These are phyloP conservation scores for Aspergillus sp. DNA, from an alignment of 2,329 filamentous ascomycete species.

Conservation along the genomic window DNA sequence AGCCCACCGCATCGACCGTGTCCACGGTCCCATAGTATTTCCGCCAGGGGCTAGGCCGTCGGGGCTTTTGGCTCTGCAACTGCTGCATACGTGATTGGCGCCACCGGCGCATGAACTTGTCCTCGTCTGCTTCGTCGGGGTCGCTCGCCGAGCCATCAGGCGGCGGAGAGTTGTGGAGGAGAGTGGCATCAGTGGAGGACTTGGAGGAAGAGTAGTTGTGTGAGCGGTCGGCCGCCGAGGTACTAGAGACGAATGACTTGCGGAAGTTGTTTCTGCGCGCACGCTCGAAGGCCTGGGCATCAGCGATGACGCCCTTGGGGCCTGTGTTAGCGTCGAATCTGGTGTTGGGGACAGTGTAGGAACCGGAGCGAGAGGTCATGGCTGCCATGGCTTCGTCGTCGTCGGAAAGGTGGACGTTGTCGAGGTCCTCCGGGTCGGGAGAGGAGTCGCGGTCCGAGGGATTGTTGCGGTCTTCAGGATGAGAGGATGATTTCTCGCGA, in stretches of 20 bases:
- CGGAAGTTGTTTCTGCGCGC: constrained; percentile 50
- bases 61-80: constrained; percentile 66
- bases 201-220: constrained; percentile 20
- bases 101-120: constrained; percentile 81
- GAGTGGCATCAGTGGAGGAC: constrained; percentile 22
- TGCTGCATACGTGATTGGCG: constrained; percentile 76
- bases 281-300: constrained; percentile 51
- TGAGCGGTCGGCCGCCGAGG: constrained; percentile 33
- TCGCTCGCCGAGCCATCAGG: constrained; percentile 43
- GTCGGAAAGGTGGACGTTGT: constrained; percentile 35
- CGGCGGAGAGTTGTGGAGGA: constrained; percentile 25
- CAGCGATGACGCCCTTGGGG: constrained; percentile 53
- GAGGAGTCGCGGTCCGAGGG: constrained; percentile 28
- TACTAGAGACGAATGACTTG: constrained; percentile 38
- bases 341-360: constrained; percentile 47
- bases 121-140: constrained; percentile 65
- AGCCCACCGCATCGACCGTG: constrained; percentile 84
- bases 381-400: constrained; percentile 28
- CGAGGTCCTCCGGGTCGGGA: constrained; percentile 23
- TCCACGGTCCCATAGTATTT: constrained; percentile 77
- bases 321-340: constrained; percentile 52
- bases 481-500: constrained; percentile 34
- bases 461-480: constrained; percentile 45
- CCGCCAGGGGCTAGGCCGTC: constrained; percentile 73
- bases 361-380: constrained; percentile 37